phyloP scores from a whole-genome alignment of 1,284 basidiomycete genomes.

The Apiotrichum sp. region DNA sequence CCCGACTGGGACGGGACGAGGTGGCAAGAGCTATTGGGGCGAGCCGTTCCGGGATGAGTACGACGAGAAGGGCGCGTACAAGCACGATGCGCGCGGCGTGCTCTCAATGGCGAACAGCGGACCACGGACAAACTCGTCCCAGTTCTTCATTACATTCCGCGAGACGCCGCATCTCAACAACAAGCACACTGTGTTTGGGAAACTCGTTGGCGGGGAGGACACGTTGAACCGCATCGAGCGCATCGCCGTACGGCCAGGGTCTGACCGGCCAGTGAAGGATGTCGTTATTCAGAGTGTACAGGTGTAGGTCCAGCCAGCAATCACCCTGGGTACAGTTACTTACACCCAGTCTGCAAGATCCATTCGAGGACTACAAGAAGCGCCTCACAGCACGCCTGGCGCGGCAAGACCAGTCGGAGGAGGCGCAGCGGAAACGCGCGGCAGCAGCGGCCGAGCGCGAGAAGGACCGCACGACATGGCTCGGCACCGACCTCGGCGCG shows the following conservation, averaged over 20 bases:
- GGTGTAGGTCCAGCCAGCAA: constrained; percentile 22
- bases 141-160: constrained; percentile 85
- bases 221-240: constrained; percentile 78
- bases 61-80: constrained; percentile 72
- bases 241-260: constrained; percentile 70
- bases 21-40: constrained; percentile 91
- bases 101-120: constrained; percentile 91
- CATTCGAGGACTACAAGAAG: constrained; percentile 48
- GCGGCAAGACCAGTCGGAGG: constrained; percentile 39
- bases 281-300: constrained; percentile 53
- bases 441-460: constrained; percentile 44
- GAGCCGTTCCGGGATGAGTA: constrained; percentile 92
- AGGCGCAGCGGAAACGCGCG: constrained; percentile 36
- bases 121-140: constrained; percentile 58
- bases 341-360: constrained; percentile 46
- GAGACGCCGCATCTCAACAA: constrained; percentile 63
- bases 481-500: constrained; percentile 45
- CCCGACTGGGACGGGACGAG: constrained; percentile 89
- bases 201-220: constrained; percentile 88
- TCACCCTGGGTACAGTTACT: neutral
- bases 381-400: constrained; percentile 43
- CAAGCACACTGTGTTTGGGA: constrained; percentile 86
- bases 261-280: constrained; percentile 76
- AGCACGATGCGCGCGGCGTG: constrained; percentile 71
- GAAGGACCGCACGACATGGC: constrained; percentile 49